Base-by-base conservation (phyloP, 140 eudicot species). In the Erigeron philadelphicus region DNA sequence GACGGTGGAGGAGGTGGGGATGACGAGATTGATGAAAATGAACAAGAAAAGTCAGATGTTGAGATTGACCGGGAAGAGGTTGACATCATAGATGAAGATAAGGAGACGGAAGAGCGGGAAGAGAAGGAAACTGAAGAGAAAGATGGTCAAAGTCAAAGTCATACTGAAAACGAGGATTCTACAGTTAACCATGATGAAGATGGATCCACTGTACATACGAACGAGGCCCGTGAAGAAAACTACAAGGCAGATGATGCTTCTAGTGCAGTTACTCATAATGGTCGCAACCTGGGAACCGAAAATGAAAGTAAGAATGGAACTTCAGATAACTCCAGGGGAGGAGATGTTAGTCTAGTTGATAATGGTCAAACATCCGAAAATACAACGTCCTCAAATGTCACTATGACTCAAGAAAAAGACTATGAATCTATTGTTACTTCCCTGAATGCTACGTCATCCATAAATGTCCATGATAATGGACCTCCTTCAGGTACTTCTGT, bases 201-300 rank as follows among this genome's bases (percentile, higher is more conserved):
- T 55, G 81, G 73, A 75, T 73, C 47, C 2, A 61, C 76, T 9
- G 47, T 17, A 13, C 72, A 78, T 46, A 65, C 76, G 43, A 82
- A 81, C 1, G 90, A 88, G 66, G 96, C 90, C n/a, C 95, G 95
- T 35, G 98, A 89, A 74, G 90, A 86, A 77, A 84, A 84, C 40
- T 88, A 93, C 80, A 86, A 83, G 76, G 98, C 93, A 2, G 96
- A 93, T 78, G 98, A 89, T 83, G 98, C 98, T 79, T 92, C 95
- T 13, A 88, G 98, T 80, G 98, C 95, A 56, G 98, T 92, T 80
- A 85, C 88, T 44, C 90, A 83, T 66, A 80, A 84, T 58, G 65
- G 79, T 13, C 78, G 79, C 55, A 73, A 64, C 38, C 6, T 47
- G 12, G 62, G 21, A 17, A 42, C 81, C 18, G 84, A 75, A 74